Evolutionary conservation across 2,329 filamentous ascomycete species (phyloP), one percentile per base, ranked within the genome.

Genomic region (Claviceps sp.): DNA sequence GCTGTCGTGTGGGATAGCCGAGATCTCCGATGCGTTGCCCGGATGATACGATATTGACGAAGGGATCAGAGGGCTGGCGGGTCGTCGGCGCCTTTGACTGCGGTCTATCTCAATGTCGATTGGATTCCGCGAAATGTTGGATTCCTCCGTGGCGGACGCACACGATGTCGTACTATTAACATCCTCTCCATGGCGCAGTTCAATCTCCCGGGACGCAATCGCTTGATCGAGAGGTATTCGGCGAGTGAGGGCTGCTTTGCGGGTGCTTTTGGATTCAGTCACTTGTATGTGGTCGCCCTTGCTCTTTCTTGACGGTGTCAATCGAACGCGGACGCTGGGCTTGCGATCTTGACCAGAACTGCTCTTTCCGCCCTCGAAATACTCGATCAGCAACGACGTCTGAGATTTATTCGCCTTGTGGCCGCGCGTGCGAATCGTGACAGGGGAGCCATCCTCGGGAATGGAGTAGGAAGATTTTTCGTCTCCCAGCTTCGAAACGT

Each of bases 361-460:
- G 53, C 75, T 69, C 52, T 87, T 90, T 56, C 84, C 81, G 59
- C 82, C 86, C 70, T 95, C 90, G 63, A 94, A 96, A 69, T 95
- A 95, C 70, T 96, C 90, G 62, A 96, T 96, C 61, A 96, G 75
- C 58, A 96, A 76, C 52, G 88, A 94, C 40, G 90, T 95, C 71
- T 95, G 89, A 46, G 88, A 95, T 60, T 79, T 70, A 63, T 72
- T 77, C 56, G 73, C 62, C 57, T 70, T 72, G 64, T 79, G 76
- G 61, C 79, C 76, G 55, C 78, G 80, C 45, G 91, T 95, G 64
- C 85, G 83, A 66, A 98, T 94, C 55, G 88, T 97, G 62, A 98
- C 84, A 43, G 90, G 89, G 50, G 86, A 91, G 65, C 87, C 88
- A 79, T 93, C 87, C 63, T 89, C 86, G 53, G 86, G 87, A 50